Base-by-base conservation (phyloP, 768 basidiomycete genomes). In the Chalciporus pseudorubinellus region DNA sequence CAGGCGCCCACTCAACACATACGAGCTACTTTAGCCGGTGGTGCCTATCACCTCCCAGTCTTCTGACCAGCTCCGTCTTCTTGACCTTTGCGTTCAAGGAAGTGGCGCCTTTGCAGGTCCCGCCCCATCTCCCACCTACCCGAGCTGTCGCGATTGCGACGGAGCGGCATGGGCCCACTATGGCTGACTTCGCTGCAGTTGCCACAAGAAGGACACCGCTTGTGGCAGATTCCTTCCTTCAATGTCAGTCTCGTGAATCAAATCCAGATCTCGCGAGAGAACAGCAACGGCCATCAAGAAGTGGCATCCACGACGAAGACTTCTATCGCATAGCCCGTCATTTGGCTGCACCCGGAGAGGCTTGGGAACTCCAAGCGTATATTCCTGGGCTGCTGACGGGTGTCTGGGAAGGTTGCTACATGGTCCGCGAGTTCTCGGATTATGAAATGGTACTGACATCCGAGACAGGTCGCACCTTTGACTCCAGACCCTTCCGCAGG, bases 331-430 rank as follows among this genome's bases (percentile, higher is more conserved):
- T 67, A 51, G 57, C 62, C 39, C 61, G 51, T 29, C 53, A 34
- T 29, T 19, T 59, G 45, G 39, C 51, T 11, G 43, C 51, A 36
- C 56, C 52, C 21, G 38, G 48, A 51, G 60, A 62, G 11, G 59
- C 59, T 52, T 56, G 60, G 53, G 63, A 65, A 50, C 59, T 55
- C n/a, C 60, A 62, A 44, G 56, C 63, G 21, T 74, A 73, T 57
- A 59, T 69, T 58, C 74, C 76, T 34, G 80, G 79, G 16, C 63
- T 72, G 29, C 70, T 85, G 48, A 70, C 78, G 24, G 83, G 82
- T 3, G 60, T 77, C 52, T 85, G 84, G 84, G 77, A 84, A 66
- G 84, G 84, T 1, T 72, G 70, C 42, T 80, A 76, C 61, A 80
- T 80, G 79, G 84, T 83, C 57, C 61, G 71, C 61, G 42, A 50